Evolutionary conservation across 495 filamentous ascomycete genomes (phyloP).

Genomic region (Daldinia bambusicola): DNA sequence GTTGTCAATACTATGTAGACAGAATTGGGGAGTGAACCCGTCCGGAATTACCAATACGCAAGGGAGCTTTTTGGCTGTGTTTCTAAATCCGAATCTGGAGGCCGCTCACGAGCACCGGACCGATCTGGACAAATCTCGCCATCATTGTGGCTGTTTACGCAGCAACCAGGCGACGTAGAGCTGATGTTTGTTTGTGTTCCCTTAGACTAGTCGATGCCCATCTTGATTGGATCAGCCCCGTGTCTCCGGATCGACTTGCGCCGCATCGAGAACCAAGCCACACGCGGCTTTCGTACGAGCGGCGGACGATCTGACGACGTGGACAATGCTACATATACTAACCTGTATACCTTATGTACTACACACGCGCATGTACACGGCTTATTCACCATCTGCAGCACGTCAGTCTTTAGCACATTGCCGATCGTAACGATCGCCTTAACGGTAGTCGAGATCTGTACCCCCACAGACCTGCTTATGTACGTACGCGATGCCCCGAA

Average conservation of each 20-base stretch:
- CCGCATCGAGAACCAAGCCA: constrained; percentile 16
- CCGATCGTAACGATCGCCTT: background rate
- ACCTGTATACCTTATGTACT: too few species aligned
- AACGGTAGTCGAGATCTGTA: background rate
- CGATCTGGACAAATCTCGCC: constrained; percentile 13
- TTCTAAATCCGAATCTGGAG: constrained; percentile 11
- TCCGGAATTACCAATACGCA: constrained; percentile 19
- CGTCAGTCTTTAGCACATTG: constrained; percentile 3
- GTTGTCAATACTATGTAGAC: background rate
- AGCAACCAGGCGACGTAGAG: background rate
- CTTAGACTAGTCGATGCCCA: background rate
- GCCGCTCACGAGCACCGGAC: too few species aligned
- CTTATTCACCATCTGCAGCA: background rate
- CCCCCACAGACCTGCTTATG: background rate
- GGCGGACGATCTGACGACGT: background rate
- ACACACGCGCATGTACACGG: too few species aligned
- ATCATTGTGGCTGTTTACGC: constrained; percentile 27
- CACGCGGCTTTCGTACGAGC: background rate
- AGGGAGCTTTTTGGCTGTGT: constrained; percentile 10
- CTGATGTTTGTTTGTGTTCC: constrained; percentile 1
- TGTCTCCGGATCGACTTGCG: constrained; percentile 2
- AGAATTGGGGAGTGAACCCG: constrained; percentile 1
- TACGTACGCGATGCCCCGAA: too few species aligned
- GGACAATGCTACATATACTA: background rate
- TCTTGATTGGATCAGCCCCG: constrained; percentile 11